These are phyloP conservation scores for Rutstroemia sp. DNA, from an alignment of 2,329 filamentous ascomycete genomes.

Conservation along the genomic window DNA sequence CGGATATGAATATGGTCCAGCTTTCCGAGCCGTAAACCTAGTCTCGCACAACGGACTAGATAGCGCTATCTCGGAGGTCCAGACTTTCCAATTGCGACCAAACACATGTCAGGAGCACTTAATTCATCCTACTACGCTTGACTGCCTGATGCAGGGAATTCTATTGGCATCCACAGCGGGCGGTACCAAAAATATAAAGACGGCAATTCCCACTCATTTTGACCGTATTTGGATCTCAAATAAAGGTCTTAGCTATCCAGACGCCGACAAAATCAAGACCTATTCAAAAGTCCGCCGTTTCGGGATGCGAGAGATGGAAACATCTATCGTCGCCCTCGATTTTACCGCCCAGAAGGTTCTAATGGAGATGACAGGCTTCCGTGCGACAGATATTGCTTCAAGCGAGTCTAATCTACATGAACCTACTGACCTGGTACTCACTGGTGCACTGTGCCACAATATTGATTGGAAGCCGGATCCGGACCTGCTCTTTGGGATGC, in stretches of 20 bases:
- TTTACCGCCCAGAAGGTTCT: not conserved
- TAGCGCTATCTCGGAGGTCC: constrained; percentile 20
- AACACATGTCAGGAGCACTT: constrained; percentile 24
- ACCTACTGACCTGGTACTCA: not conserved
- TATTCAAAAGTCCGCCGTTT: not conserved
- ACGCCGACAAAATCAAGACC: not conserved
- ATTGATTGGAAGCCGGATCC: constrained; percentile 9
- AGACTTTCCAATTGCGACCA: not conserved
- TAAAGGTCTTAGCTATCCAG: not conserved
- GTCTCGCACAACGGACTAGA: constrained; percentile 10
- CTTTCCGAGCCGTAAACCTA: not conserved
- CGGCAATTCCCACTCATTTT: not conserved
- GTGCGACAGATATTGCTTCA: not conserved
- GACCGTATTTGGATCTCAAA: not conserved
- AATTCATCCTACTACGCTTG: constrained; percentile 32
- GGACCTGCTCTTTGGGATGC: not conserved
- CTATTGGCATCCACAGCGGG: constrained; percentile 18
- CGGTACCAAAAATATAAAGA: not conserved
- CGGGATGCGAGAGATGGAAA: not conserved
- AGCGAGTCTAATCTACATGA: not conserved
- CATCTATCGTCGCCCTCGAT: not conserved
- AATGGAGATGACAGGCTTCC: not conserved
- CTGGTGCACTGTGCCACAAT: constrained; percentile 1
- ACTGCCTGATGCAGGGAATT: constrained; percentile 30
- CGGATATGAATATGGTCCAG: constrained; percentile 30